These are phyloP conservation scores for Beauveria sp. DNA, from an alignment of 2,329 filamentous ascomycete genomes.

Conservation along the genomic window DNA sequence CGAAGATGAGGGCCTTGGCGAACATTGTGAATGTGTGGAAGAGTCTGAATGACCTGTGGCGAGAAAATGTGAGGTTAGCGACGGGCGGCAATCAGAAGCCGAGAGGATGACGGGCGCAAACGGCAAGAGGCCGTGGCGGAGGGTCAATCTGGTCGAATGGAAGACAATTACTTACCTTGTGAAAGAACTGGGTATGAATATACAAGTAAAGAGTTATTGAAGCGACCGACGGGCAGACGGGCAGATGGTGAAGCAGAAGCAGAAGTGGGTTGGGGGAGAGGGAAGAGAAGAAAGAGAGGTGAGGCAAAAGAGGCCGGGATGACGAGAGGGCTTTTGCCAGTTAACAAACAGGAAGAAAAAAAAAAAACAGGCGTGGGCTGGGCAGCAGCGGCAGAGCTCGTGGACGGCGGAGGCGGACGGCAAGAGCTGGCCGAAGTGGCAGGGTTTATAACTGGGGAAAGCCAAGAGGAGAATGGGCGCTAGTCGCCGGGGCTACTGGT, in stretches of 20 bases:
- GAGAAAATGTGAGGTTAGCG: not conserved
- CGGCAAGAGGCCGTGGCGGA: not conserved
- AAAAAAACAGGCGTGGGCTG: conserved; percentile 7
- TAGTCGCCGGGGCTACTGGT: conserved; percentile 5
- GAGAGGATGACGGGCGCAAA: not conserved
- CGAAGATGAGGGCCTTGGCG: conserved; percentile 31
- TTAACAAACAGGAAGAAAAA: not conserved
- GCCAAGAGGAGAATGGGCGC: conserved; percentile 2
- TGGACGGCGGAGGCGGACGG: not conserved
- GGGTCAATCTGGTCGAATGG: not conserved
- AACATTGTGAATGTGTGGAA: conserved; percentile 31
- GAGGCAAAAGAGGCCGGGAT: not conserved
- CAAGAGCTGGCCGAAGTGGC: conserved; percentile 9
- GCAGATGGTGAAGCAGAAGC: conserved; percentile 6
- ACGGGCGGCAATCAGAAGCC: not conserved
- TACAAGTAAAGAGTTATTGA: conserved; percentile 1
- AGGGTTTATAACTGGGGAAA: conserved; percentile 8
- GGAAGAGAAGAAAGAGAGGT: conserved; percentile 6
- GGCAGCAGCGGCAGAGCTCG: conserved; percentile 3
- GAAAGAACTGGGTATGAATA: conserved; percentile 4
- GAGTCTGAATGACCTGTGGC: not conserved
- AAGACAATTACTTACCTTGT: not conserved
- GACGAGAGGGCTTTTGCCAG: conserved; percentile 6
- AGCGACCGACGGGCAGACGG: conserved; percentile 6
- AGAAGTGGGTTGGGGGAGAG: conserved; percentile 9